Percentiles rank a stretch among this genome's conserved stretches.
Evolutionary conservation across 768 basidiomycete genomes (phyloP).

Genomic region (Xerocomus potaroensis): DNA sequence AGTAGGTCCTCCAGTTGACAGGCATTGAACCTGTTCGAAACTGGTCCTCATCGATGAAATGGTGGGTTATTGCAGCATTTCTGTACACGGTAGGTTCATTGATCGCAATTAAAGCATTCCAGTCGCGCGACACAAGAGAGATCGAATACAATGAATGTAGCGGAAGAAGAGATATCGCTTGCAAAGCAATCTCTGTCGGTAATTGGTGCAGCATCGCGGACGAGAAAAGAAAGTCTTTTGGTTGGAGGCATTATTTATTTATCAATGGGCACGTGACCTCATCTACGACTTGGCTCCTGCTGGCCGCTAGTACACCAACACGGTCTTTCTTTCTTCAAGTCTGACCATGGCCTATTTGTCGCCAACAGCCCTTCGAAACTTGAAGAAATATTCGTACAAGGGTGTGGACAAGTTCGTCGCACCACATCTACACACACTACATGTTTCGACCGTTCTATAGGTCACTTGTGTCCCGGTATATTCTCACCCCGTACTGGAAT

Average conservation of each 20-base stretch:
- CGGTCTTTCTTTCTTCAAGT: neutral
- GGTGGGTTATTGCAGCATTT: slow-evolving; percentile 50
- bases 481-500: slow-evolving; percentile 85
- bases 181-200: slow-evolving; percentile 56
- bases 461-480: slow-evolving; percentile 69
- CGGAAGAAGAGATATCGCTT: slow-evolving; percentile 47
- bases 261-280: neutral
- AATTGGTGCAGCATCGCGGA: slow-evolving; percentile 39
- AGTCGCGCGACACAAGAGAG: slow-evolving; percentile 38
- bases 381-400: slow-evolving; percentile 76
- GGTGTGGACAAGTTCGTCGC: slow-evolving; percentile 70
- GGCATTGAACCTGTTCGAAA: slow-evolving; percentile 34
- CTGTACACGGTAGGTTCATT: slow-evolving; percentile 56
- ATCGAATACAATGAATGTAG: slow-evolving; percentile 39
- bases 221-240: neutral
- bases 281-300: too few relatives aligned
- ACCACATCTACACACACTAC: neutral
- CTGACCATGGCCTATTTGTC: slow-evolving; percentile 63
- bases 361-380: slow-evolving; percentile 60
- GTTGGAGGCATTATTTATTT: neutral
- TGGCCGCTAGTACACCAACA: too few relatives aligned
- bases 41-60: slow-evolving; percentile 35
- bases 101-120: slow-evolving; percentile 42
- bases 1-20: slow-evolving; percentile 54
- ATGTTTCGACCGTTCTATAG: slow-evolving; percentile 34